Conservation (phyloP, 2,329 filamentous ascomycete genomes). For the Arthroderma sp. region DNA sequence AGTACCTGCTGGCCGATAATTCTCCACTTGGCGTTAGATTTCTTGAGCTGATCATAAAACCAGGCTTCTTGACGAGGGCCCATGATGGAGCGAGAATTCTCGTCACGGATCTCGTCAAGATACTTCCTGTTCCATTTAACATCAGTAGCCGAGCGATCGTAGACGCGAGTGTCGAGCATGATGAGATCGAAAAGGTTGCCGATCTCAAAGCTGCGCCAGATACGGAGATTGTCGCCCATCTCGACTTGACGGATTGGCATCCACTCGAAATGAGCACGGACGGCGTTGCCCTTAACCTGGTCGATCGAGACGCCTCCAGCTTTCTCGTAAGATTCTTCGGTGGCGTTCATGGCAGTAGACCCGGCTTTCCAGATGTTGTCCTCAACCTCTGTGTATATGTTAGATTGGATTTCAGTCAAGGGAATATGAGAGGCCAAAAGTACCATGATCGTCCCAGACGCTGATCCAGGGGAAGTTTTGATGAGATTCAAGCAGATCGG, state of each 20-base stretch:
- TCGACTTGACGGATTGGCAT: conserved; percentile 49
- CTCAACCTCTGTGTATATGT: conserved; percentile 36
- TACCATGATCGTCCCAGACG: conserved; percentile 50
- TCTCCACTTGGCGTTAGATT: conserved; percentile 55
- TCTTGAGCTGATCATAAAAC: conserved; percentile 50
- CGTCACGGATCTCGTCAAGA: conserved; percentile 49
- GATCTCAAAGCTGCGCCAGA: conserved; percentile 55
- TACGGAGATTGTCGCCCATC: conserved; percentile 55
- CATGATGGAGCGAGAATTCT: conserved; percentile 57
- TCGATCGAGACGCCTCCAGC: conserved; percentile 53
- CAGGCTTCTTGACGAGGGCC: conserved; percentile 60
- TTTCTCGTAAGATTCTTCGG: conserved; percentile 50
- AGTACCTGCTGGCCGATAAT: conserved; percentile 40
- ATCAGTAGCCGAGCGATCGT: conserved; percentile 53
- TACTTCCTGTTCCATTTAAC: conserved; percentile 48
- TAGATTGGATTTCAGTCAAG: not conserved
- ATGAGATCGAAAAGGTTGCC: conserved; percentile 54
- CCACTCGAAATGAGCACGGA: conserved; percentile 58
- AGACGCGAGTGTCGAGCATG: conserved; percentile 56
- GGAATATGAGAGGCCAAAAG: conserved; percentile 8
- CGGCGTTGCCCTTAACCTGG: conserved; percentile 59
- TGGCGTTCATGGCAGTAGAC: conserved; percentile 49
- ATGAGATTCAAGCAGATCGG: conserved; percentile 44
- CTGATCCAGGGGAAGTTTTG: conserved; percentile 49
- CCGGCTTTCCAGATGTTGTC: conserved; percentile 56